These are phyloP conservation scores for Gymnopus androsaceus DNA, from an alignment of 1,284 basidiomycete genomes.

Conservation along the genomic window DNA sequence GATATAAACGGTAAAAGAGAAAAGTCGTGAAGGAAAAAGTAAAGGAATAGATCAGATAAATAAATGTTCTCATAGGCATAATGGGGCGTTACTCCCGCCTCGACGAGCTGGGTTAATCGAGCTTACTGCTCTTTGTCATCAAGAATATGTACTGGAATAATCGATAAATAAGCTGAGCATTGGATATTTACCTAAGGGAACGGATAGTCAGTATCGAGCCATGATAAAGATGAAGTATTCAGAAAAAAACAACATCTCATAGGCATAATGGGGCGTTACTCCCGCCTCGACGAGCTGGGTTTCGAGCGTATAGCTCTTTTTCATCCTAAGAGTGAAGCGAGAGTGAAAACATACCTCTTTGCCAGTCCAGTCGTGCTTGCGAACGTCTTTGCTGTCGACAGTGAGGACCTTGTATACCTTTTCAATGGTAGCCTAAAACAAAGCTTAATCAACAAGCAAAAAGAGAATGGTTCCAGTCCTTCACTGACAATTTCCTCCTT, in stretches of 20 bases:
- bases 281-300: conserved; percentile 63
- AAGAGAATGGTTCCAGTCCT: background rate
- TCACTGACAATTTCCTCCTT: conserved; percentile 94
- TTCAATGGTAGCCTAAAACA: conserved; percentile 74
- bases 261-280: conserved; percentile 67
- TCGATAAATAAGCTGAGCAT: no score
- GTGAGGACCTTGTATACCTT: conserved; percentile 82
- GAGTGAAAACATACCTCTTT: conserved; percentile 80
- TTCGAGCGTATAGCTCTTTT: conserved; percentile 71
- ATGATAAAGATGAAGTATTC: conserved; percentile 31
- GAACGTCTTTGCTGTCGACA: conserved; percentile 87
- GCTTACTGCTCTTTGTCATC: conserved; percentile 69
- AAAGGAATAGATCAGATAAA: conserved; percentile 35
- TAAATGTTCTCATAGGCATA: conserved; percentile 48
- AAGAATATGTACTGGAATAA: background rate
- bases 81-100: conserved; percentile 59
- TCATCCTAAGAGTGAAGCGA: conserved; percentile 44
- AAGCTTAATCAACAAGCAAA: conserved; percentile 19
- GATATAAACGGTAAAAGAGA: background rate
- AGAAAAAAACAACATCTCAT: conserved; percentile 59
- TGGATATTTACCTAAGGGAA: background rate
- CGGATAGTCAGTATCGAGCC: conserved; percentile 9
- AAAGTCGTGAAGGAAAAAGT: conserved; percentile 1
- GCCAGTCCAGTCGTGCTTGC: conserved; percentile 93
- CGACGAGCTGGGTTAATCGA: conserved; percentile 64